Evolutionary conservation across 2,329 filamentous ascomycete genomes (phyloP).

Genomic region (Epichloe bromicola): DNA sequence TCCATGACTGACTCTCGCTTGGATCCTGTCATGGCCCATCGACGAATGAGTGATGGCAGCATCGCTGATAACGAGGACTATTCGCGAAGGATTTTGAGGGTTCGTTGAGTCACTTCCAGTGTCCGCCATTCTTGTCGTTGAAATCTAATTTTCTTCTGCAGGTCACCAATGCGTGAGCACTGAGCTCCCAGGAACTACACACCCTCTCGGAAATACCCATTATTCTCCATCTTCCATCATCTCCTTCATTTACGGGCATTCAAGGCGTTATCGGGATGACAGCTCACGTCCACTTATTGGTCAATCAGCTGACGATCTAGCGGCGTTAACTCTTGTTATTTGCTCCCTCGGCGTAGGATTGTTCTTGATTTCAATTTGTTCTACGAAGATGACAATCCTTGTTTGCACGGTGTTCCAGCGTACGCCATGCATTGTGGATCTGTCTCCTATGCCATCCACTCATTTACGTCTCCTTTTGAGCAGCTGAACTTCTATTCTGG

Average conservation of each 20-base stretch:
- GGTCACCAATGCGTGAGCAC: slow-evolving; percentile 46
- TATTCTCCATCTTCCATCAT: slow-evolving; percentile 18
- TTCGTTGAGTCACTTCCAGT: slow-evolving; percentile 30
- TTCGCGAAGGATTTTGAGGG: slow-evolving; percentile 88
- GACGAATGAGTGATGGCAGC: slow-evolving; percentile 83
- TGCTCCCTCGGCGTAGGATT: slow-evolving; percentile 21
- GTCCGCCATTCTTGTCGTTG: not conserved
- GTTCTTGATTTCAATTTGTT: not conserved
- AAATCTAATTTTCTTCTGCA: slow-evolving; percentile 12
- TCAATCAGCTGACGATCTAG: slow-evolving; percentile 20
- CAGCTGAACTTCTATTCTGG: slow-evolving; percentile 4
- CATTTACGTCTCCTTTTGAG: slow-evolving; percentile 2
- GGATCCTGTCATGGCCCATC: slow-evolving; percentile 72
- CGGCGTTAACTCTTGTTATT: slow-evolving; percentile 22
- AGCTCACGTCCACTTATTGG: slow-evolving; percentile 24
- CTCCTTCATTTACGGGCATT: slow-evolving; percentile 22
- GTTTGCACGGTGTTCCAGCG: not conserved
- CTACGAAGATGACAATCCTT: not conserved
- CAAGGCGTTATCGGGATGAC: slow-evolving; percentile 28
- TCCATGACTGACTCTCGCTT: slow-evolving; percentile 74
- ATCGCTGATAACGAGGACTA: slow-evolving; percentile 97
- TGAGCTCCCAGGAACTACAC: not conserved
- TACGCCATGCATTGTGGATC: not conserved
- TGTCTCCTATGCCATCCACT: slow-evolving; percentile 3
- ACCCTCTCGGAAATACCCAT: slow-evolving; percentile 6